A percentile compares a stretch with the other conserved stretches of the same genome.
These are phyloP conservation scores for Pythium insidiosum DNA, from an alignment of 352 stramenopile species.

Conservation along the genomic window DNA sequence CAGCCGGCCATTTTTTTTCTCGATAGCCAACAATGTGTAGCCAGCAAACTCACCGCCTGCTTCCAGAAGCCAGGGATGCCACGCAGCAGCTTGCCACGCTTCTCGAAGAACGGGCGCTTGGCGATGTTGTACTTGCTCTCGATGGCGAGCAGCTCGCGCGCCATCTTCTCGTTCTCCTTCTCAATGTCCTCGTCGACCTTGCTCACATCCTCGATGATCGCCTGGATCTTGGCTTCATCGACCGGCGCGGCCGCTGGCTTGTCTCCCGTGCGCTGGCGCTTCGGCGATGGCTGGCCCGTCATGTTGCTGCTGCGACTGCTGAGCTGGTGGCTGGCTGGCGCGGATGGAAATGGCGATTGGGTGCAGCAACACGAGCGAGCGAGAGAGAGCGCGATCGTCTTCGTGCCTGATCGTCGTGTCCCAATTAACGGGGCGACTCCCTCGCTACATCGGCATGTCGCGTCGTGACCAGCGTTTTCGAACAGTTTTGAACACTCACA, in stretches of 20 bases:
- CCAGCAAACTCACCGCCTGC: conserved; percentile 57
- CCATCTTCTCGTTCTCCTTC: conserved; percentile 50
- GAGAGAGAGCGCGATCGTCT: too few relatives aligned
- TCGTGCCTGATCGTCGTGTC: too few relatives aligned
- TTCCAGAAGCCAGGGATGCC: conserved; percentile 77
- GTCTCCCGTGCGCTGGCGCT: conserved; percentile 68
- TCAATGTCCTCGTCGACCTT: conserved; percentile 60
- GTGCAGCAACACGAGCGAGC: not conserved
- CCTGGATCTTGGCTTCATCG: conserved; percentile 38
- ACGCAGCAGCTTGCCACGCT: conserved; percentile 50
- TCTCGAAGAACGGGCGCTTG: conserved; percentile 57
- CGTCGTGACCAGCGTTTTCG: too few relatives aligned
- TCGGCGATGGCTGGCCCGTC: conserved; percentile 49
- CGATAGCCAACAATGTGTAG: too few relatives aligned
- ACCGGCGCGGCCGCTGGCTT: conserved; percentile 12
- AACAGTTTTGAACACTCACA: too few relatives aligned
- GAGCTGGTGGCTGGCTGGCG: not conserved
- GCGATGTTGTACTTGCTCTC: conserved; percentile 71
- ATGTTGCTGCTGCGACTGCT: conserved; percentile 17
- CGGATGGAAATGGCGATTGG: not conserved
- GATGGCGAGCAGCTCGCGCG: conserved; percentile 56
- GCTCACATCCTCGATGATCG: conserved; percentile 38
- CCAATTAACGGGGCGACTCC: too few relatives aligned
- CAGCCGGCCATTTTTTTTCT: too few relatives aligned
- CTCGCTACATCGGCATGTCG: too few relatives aligned